phyloP scores from a whole-genome alignment of 768 basidiomycete genomes.

The Cystofilobasidium ferigula region DNA sequence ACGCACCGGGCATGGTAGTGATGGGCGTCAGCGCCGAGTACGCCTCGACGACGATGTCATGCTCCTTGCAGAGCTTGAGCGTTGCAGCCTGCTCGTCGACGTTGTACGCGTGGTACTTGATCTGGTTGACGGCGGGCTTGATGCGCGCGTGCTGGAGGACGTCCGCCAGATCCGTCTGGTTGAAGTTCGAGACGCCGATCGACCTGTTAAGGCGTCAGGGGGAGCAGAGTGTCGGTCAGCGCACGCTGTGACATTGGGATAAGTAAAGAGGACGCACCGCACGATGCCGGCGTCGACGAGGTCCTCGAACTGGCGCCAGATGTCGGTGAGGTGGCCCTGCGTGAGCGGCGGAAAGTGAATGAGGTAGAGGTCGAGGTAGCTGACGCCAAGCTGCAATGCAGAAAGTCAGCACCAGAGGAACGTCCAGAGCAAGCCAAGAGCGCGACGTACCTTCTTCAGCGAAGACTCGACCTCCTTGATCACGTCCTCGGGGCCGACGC shows the following conservation, averaged over 20 bases:
- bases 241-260: neutral
- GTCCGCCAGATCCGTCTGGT: neutral
- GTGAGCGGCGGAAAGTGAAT: conserved; percentile 42
- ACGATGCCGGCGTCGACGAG: conserved; percentile 18
- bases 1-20: conserved; percentile 18
- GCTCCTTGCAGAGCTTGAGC: conserved; percentile 2
- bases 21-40: conserved; percentile 21
- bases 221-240: neutral
- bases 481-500: conserved; percentile 46
- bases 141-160: conserved; percentile 21
- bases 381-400: conserved; percentile 19
- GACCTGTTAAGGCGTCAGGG: neutral
- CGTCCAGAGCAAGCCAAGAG: too few species aligned
- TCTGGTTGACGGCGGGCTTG: conserved; percentile 25
- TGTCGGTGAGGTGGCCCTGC: neutral
- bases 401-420: neutral
- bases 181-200: conserved; percentile 18
- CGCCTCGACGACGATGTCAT: conserved; percentile 22
- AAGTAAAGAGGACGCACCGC: neutral
- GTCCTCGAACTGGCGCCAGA: conserved; percentile 15
- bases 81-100: conserved; percentile 2
- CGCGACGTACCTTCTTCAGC: conserved; percentile 45
- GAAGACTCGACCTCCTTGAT: conserved; percentile 47
- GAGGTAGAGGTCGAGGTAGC: conserved; percentile 52
- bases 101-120: conserved; percentile 25